These are phyloP conservation scores for Phoma sp. DNA, from an alignment of 2,329 filamentous ascomycete species.

Conservation along the genomic window DNA sequence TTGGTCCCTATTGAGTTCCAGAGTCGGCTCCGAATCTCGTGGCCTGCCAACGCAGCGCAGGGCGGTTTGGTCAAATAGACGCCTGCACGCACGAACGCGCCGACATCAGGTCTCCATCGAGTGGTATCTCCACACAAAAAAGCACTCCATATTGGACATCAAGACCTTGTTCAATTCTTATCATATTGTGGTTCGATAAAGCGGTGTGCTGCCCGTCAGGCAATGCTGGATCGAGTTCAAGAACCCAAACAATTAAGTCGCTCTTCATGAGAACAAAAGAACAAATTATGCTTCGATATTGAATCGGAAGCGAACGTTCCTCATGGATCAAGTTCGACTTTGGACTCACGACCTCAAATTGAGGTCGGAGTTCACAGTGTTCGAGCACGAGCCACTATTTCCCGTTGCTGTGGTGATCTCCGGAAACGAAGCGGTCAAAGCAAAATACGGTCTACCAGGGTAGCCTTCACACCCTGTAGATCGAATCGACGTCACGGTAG, in stretches of 20 bases:
- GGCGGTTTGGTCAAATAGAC: background rate
- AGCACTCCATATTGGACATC: background rate
- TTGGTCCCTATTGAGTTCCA: background rate
- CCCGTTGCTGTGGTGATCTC: constrained; percentile 4
- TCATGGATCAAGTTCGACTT: background rate
- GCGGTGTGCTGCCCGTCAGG: background rate
- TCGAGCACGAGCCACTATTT: constrained; percentile 24
- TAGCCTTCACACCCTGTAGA: constrained; percentile 14
- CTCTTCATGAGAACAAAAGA: background rate
- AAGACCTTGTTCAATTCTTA: background rate
- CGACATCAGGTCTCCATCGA: background rate
- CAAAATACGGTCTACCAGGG: constrained; percentile 20
- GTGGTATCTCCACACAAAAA: background rate
- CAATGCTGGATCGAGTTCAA: too few species aligned
- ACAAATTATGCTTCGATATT: background rate
- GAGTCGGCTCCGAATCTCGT: background rate
- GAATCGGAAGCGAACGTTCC: too few species aligned
- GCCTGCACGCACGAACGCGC: constrained; percentile 1
- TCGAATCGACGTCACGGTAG: constrained; percentile 42
- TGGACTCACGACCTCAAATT: background rate
- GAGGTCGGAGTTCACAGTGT: background rate
- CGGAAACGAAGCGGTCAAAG: constrained; percentile 16
- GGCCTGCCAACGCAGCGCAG: background rate
- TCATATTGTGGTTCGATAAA: background rate
- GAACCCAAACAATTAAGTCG: background rate